Evolutionary conservation across 2,329 filamentous ascomycete species (phyloP), one percentile per base, ranked within the genome.

Genomic region (Fusarium bulbicola): DNA sequence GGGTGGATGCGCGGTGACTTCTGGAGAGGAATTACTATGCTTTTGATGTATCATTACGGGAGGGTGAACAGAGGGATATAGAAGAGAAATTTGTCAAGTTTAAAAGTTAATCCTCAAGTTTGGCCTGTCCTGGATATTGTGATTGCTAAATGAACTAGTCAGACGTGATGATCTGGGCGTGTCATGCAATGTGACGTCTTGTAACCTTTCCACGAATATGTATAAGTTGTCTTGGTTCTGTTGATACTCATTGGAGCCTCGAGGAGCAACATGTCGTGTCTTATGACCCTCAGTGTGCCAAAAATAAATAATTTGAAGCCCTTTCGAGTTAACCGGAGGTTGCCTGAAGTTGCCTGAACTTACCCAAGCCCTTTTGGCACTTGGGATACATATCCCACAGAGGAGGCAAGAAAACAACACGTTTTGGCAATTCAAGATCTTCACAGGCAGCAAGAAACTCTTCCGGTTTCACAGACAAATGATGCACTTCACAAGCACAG

Each of bases 51-150:
- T 68, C 70, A 68, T 54, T 64, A 50, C 10, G 42, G 49, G 52
- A 62, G 46, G 40, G 63, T 50, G 37, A 59, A 61, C 63, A 74
- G 71, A 72, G 58, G 71, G 56, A 50, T 62, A 20, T 74, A 74
- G 71, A 71, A 67, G 59, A 74, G 54, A 67, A 74, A 74, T 45
- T 65, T 74, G 72, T 74, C 53, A 74, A 74, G 72, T 74, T 74
- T 60, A 68, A 72, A 73, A 67, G 70, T 73, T 70, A 56, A 63
- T 72, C 49, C 57, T 73, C 36, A 73, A 47, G 26, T 61, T 14
- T 52, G 62, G 47, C 39, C 36, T 46, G 46, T 39, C 52, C 15
- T 52, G 15, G 42, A 34, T 7, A 57, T 15, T 34, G 66, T 69
- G 65, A 69, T 53, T 69, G 40, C 39, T 52, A n/a, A 49, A 28